Conservation (phyloP, 2,329 filamentous ascomycete genomes). For the Pseudohalonectria lignicola region DNA sequence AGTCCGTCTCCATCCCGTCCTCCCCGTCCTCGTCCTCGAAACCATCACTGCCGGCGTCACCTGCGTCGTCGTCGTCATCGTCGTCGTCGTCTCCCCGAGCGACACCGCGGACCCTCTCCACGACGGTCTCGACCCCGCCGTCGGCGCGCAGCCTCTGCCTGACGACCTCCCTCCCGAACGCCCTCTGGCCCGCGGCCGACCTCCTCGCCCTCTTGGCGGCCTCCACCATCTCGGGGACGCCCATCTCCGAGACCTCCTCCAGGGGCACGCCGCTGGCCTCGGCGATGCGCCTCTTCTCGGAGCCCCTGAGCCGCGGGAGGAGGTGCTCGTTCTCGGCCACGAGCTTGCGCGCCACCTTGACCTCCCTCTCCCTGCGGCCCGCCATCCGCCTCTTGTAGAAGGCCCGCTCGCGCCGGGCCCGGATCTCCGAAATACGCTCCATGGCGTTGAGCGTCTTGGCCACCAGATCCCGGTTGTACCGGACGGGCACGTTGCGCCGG, state of each 20-base stretch:
- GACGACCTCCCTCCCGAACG: constrained; percentile 23
- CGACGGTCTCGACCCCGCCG: constrained; percentile 25
- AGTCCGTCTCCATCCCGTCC: constrained; percentile 26
- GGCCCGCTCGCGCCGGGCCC: constrained; percentile 69
- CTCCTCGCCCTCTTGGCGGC: constrained; percentile 13
- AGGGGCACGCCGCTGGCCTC: constrained; percentile 26
- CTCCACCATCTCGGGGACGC: constrained; percentile 19
- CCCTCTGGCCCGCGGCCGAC: constrained; percentile 9
- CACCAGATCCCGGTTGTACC: constrained; percentile 91
- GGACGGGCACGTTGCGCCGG: constrained; percentile 84
- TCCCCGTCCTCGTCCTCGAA: constrained; percentile 14
- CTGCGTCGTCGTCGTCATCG: constrained; percentile 16
- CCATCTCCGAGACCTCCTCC: constrained; percentile 20
- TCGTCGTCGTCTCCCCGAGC: constrained; percentile 11
- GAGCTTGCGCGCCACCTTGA: constrained; percentile 72
- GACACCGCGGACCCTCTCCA: constrained; percentile 6
- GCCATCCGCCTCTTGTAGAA: constrained; percentile 94
- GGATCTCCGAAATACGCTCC: constrained; percentile 80
- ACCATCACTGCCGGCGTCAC: constrained; percentile 20
- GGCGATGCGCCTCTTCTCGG: constrained; percentile 57
- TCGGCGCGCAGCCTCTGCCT: constrained; percentile 24
- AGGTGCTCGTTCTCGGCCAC: constrained; percentile 90
- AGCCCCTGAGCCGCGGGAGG: constrained; percentile 60
- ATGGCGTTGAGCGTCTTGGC: constrained; percentile 84
- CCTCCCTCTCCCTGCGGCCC: constrained; percentile 75